Percentiles rank a stretch among this genome's conserved stretches.
Evolutionary conservation across 768 basidiomycete species (phyloP).

Genomic region (Chalciporus sphaerocephalus): DNA sequence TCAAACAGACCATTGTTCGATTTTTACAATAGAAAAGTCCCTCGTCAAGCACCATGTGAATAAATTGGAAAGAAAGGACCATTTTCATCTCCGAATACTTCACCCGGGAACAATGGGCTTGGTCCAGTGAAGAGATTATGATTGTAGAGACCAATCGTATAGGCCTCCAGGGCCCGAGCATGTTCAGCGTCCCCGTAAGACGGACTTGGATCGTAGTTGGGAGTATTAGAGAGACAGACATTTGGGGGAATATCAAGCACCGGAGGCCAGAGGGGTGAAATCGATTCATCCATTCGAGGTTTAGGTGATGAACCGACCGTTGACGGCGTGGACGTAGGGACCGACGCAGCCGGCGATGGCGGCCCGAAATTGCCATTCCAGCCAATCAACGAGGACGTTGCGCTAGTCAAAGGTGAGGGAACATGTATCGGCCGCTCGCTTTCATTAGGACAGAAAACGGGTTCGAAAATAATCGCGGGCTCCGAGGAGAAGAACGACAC

Average conservation of each 20-base stretch:
- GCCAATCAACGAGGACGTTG: slow-evolving; percentile 36
- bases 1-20: not conserved
- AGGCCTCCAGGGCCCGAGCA: slow-evolving; percentile 27
- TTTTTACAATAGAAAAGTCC: not conserved
- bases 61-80: not conserved
- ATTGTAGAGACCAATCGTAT: slow-evolving; percentile 27
- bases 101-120: not conserved
- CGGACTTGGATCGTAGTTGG: slow-evolving; percentile 2
- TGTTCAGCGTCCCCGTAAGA: slow-evolving; percentile 21
- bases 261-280: slow-evolving; percentile 1
- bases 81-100: not conserved
- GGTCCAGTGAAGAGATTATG: slow-evolving; percentile 18
- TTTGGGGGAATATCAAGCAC: slow-evolving; percentile 2
- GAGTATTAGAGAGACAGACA: slow-evolving; percentile 1
- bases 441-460: not conserved
- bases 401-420: slow-evolving; percentile 30
- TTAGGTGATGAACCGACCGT: slow-evolving; percentile 2
- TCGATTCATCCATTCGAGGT: not conserved
- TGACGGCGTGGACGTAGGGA: not conserved
- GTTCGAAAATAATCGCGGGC: not conserved
- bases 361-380: slow-evolving; percentile 36
- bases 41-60: not conserved
- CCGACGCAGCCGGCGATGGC: slow-evolving; percentile 5
- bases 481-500: not conserved
- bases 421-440: not conserved